Base-by-base conservation (phyloP, 441 rosid species). In the Brassica hybrid region DNA sequence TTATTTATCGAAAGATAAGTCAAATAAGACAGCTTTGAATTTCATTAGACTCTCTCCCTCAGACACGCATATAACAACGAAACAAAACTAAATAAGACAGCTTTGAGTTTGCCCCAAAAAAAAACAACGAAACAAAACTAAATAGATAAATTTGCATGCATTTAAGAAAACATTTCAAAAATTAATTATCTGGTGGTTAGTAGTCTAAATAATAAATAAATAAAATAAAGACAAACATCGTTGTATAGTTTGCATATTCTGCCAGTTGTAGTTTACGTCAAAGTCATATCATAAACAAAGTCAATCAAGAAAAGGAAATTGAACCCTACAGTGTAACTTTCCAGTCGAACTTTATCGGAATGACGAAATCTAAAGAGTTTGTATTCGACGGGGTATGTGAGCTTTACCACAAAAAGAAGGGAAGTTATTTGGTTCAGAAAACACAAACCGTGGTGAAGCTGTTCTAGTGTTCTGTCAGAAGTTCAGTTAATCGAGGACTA, bases 401-500 rank as follows among this genome's bases (percentile, higher is more conserved):
- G 93, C 82, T 85, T 61, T 91, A 84, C 69, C 36, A 79, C 17
- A 86, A 77, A 77, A 92, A 92, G 98, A 68, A 84, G 9, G 83
- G 65, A 12, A 83, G 77, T 32, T 84, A 81, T 14, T 82, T 92
- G 75, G 86, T 92, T 48, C 98, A 94, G 0, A 84, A 85, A 79
- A 83, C 94, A 25, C 83, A 85, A 19, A 92, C 95, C 0, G 86
- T 85, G 50, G 94, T 92, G 76, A 91, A 90, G 96, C 38, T 94
- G 85, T 92, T 21, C 23, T 21, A 21, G 23, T 21, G 23, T 21
- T 92, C 70, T 92, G 95, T 61, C 79, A 76, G 11, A 91, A 90
- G 81, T 9, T 79, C 64, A 79, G 67, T 89, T 48, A 91, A 90
- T 85, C 63, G 85, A 73, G 96, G 92, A 54, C 45, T 91, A 76